A percentile compares a stretch with the other conserved stretches of the same genome.
These are phyloP conservation scores for Pichiaceae sp. DNA, from an alignment of 1,139 yeast genomes.

Conservation along the genomic window DNA sequence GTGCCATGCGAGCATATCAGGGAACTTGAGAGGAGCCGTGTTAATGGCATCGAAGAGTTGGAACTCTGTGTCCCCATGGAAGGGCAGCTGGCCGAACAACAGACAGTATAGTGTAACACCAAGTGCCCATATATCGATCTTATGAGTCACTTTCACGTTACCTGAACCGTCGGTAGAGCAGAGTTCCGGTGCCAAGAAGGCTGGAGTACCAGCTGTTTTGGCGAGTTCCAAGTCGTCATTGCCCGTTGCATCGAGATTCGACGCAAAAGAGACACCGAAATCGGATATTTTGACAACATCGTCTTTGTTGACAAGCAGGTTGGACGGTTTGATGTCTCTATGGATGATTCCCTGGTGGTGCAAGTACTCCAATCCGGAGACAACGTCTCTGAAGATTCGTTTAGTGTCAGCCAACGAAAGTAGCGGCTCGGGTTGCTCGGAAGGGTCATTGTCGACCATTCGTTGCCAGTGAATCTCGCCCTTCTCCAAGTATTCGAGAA, in stretches of 20 bases:
- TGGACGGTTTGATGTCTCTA: constrained; percentile 96
- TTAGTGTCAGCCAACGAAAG: constrained; percentile 61
- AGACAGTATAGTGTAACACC: constrained; percentile 91
- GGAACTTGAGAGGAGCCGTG: constrained; percentile 52
- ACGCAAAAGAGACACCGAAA: constrained; percentile 91
- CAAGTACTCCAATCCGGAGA: constrained; percentile 83
- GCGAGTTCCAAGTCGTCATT: constrained; percentile 77
- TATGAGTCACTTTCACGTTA: constrained; percentile 48
- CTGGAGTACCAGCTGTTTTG: constrained; percentile 88
- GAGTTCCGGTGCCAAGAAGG: constrained; percentile 73
- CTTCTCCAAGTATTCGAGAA: constrained; percentile 81
- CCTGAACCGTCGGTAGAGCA: constrained; percentile 39
- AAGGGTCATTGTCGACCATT: constrained; percentile 4
- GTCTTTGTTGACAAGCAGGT: constrained; percentile 64
- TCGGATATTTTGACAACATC: constrained; percentile 86
- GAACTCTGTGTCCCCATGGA: constrained; percentile 82
- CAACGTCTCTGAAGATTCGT: constrained; percentile 72
- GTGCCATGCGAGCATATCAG: constrained; percentile 35
- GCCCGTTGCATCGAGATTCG: constrained; percentile 45
- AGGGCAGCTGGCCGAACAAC: constrained; percentile 82
- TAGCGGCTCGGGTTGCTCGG: constrained; percentile 36
- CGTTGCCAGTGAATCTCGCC: constrained; percentile 90
- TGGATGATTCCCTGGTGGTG: constrained; percentile 94
- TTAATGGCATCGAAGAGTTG: constrained; percentile 81
- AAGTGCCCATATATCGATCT: constrained; percentile 93